These are phyloP conservation scores for Raphanus hybrid DNA, from an alignment of 441 rosid genomes.

Conservation along the genomic window DNA sequence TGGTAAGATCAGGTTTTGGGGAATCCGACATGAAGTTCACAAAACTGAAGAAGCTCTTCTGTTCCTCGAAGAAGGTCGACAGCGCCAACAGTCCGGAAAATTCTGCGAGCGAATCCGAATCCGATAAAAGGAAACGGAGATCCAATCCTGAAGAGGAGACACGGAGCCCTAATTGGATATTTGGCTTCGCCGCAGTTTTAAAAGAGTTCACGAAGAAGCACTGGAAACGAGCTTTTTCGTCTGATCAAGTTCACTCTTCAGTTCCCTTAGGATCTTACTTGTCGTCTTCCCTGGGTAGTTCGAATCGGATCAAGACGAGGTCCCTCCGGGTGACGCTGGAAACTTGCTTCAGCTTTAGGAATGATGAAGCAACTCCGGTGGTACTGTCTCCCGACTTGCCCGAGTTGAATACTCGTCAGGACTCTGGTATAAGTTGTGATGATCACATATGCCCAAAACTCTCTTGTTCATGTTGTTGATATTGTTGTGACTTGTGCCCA, in stretches of 20 bases:
- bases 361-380: constrained; percentile 50
- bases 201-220: constrained; percentile 59
- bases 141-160: constrained; percentile 52
- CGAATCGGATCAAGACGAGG: constrained; percentile 77
- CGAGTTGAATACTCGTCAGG: constrained; percentile 39
- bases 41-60: constrained; percentile 69
- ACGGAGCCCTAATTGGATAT: constrained; percentile 20
- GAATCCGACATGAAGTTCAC: constrained; percentile 65
- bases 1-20: not conserved
- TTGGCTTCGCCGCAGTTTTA: constrained; percentile 31
- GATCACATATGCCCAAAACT: not conserved
- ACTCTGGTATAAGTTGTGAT: constrained; percentile 26
- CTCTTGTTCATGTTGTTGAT: constrained; percentile 24
- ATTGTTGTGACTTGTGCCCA: not conserved
- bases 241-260: constrained; percentile 7
- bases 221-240: constrained; percentile 34
- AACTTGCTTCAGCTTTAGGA: constrained; percentile 61
- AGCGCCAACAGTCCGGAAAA: constrained; percentile 75
- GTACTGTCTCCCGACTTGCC: constrained; percentile 48
- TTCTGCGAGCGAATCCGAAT: constrained; percentile 74
- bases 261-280: constrained; percentile 16
- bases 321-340: constrained; percentile 85
- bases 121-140: constrained; percentile 74
- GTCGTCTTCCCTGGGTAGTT: constrained; percentile 45
- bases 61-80: constrained; percentile 73